phyloP scores from a whole-genome alignment of 2,329 filamentous ascomycete genomes.

The Bipolaris gigantea region DNA sequence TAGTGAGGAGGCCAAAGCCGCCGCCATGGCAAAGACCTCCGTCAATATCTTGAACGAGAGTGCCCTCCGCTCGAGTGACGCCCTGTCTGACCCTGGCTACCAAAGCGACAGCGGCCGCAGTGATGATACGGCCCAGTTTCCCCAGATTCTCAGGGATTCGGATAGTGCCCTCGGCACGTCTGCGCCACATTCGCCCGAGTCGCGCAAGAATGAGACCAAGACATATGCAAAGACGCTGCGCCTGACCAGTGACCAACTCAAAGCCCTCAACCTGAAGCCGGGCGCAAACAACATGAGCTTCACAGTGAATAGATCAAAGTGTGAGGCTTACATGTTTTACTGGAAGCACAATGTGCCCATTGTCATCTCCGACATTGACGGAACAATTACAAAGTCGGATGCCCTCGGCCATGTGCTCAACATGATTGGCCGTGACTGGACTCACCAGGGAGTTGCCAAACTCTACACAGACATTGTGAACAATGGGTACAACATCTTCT shows the following conservation, averaged over 20 bases:
- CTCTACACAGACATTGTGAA: conserved; percentile 92
- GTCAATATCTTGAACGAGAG: conserved; percentile 56
- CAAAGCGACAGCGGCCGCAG: conserved; percentile 80
- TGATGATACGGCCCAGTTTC: conserved; percentile 56
- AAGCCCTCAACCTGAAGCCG: conserved; percentile 75
- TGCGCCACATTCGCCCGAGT: conserved; percentile 57
- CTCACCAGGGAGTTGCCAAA: conserved; percentile 93
- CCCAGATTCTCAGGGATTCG: conserved; percentile 68
- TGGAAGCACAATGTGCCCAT: conserved; percentile 92
- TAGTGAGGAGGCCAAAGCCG: conserved; percentile 92
- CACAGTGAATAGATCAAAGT: conserved; percentile 92
- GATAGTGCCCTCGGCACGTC: conserved; percentile 68
- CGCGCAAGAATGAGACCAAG: conserved; percentile 65
- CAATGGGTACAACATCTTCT: conserved; percentile 99
- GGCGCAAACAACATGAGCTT: conserved; percentile 96
- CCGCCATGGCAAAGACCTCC: conserved; percentile 68
- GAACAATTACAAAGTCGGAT: conserved; percentile 97
- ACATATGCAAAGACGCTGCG: conserved; percentile 97
- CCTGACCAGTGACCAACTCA: conserved; percentile 92
- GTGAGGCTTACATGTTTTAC: conserved; percentile 87
- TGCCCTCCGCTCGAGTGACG: conserved; percentile 68
- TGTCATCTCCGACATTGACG: conserved; percentile 97
- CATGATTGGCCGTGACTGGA: conserved; percentile 98
- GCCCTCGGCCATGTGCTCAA: conserved; percentile 91
- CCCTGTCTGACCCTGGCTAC: conserved; percentile 89